phyloP scores from a whole-genome alignment of 495 filamentous ascomycete species.

The Xylaria telfairii region DNA sequence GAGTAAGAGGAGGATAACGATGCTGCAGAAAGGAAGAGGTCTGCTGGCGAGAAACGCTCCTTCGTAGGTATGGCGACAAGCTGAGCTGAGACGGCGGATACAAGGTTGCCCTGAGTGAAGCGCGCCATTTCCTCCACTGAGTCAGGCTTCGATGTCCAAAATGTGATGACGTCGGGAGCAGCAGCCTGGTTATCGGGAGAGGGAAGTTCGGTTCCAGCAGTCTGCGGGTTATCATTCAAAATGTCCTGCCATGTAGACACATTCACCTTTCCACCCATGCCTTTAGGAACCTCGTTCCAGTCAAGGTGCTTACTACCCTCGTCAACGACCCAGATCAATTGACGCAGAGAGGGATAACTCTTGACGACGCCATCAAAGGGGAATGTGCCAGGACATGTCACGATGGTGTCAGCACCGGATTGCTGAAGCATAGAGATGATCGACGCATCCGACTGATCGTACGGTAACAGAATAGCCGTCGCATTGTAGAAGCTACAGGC shows the following conservation, averaged over 20 bases:
- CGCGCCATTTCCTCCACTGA: slow-evolving; percentile 71
- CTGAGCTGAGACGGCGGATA: slow-evolving; percentile 79
- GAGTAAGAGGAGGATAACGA: slow-evolving; percentile 80
- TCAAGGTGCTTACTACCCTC: slow-evolving; percentile 91
- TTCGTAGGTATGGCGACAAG: slow-evolving; percentile 72
- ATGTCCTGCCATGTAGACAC: slow-evolving; percentile 90
- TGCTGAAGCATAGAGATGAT: slow-evolving; percentile 73
- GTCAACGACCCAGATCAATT: slow-evolving; percentile 93
- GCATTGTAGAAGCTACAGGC: slow-evolving; percentile 80
- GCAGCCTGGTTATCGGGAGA: slow-evolving; percentile 47
- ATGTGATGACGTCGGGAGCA: slow-evolving; percentile 62
- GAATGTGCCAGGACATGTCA: slow-evolving; percentile 86
- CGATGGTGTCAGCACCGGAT: slow-evolving; percentile 75
- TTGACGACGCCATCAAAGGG: slow-evolving; percentile 76
- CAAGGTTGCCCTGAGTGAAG: slow-evolving; percentile 79
- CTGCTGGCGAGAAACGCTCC: slow-evolving; percentile 72
- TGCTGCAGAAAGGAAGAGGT: slow-evolving; percentile 89
- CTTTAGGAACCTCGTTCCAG: slow-evolving; percentile 78
- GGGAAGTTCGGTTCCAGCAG: slow-evolving; percentile 53
- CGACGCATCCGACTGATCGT: slow-evolving; percentile 68
- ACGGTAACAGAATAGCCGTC: slow-evolving; percentile 82
- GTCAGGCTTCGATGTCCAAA: slow-evolving; percentile 63
- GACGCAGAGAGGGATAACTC: slow-evolving; percentile 70
- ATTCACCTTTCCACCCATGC: slow-evolving; percentile 70
- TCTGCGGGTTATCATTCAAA: slow-evolving; percentile 64